Base-by-base conservation (phyloP, 2,329 filamentous ascomycete genomes). In the Trichothecium roseum region DNA sequence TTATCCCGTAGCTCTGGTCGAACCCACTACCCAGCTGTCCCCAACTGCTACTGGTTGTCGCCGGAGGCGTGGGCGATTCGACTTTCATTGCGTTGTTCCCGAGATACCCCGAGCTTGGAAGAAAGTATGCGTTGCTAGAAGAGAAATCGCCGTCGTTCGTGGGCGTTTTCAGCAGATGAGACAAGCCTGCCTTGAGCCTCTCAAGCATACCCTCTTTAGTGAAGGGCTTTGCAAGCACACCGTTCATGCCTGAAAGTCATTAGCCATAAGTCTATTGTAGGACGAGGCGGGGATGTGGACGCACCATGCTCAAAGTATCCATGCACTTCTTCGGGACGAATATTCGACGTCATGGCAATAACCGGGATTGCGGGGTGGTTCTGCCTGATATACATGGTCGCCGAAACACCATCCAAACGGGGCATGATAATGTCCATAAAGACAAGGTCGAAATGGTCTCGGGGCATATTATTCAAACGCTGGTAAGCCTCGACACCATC, bases 401-500 rank as follows among this genome's bases (percentile, higher is more conserved):
- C 89, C 13, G 88, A 94, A 5, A 96, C 87, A 46, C 91, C 91
- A 50, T 96, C 91, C 36, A 96, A 69, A 44, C 88, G 83, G 5
- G 91, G 91, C 91, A 98, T 96, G 47, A 98, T 94, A 44, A 98
- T 89, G 53, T 91, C 84, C 84, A 89, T 89, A 42, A 89, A 74
- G 43, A 89, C 85, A 36, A 83, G 60, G 45, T 82, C 75, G 47
- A 73, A 81, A 22, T 70, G 52, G 22, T 61, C 57, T 26, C 56
- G 50, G 26, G 56, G 49, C 22, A 15, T 16, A 10, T 57, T 54
- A 45, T 68, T 74, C 34, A 94, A 81, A 53, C 91, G 91, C 52
- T 82, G 85, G 33, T 94, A 88, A 35, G 91, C 91, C 55, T 95
- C 86, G 30, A 93, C 68, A 32, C 91, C 91, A 55, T 98, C 93